phyloP scores from a whole-genome alignment of 2,329 filamentous ascomycete genomes.

The Tolypocladium capitatum region DNA sequence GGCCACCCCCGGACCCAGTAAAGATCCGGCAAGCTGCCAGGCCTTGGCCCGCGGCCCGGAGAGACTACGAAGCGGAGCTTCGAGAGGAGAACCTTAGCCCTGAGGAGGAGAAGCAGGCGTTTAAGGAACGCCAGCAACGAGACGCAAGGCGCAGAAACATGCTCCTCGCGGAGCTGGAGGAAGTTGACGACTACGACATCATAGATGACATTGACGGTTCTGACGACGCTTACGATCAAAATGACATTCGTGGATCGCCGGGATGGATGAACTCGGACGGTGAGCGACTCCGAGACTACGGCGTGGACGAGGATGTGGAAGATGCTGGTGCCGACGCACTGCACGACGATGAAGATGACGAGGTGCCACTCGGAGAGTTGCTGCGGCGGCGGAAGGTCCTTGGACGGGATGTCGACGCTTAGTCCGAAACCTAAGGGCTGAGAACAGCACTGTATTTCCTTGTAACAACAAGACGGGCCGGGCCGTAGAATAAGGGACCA shows the following conservation, averaged over 20 bases:
- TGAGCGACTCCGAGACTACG: constrained; percentile 61
- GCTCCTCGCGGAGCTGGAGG: constrained; percentile 37
- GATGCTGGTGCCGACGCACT: constrained; percentile 10
- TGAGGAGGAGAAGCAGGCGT: constrained; percentile 34
- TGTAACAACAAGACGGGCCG: background rate
- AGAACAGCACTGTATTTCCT: background rate
- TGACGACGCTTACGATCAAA: constrained; percentile 19
- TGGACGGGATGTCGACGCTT: constrained; percentile 17
- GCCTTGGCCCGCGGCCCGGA: constrained; percentile 25
- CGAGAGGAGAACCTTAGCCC: constrained; percentile 22
- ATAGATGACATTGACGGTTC: constrained; percentile 42
- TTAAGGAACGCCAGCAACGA: constrained; percentile 33
- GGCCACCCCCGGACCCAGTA: constrained; percentile 52
- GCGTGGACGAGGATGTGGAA: constrained; percentile 65
- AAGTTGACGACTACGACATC: constrained; percentile 42
- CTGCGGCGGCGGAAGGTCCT: constrained; percentile 39
- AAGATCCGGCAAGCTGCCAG: constrained; percentile 33
- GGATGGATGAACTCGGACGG: constrained; percentile 66
- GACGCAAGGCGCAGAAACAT: constrained; percentile 28
- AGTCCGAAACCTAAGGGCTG: constrained; percentile 4
- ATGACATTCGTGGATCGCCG: constrained; percentile 18
- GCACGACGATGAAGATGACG: constrained; percentile 20
- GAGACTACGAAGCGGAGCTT: constrained; percentile 20
- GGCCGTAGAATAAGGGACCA: background rate
- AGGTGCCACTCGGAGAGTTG: constrained; percentile 58